Base-by-base conservation (phyloP, 331 rosid genomes). In the Rhamnella rubrinervis region DNA sequence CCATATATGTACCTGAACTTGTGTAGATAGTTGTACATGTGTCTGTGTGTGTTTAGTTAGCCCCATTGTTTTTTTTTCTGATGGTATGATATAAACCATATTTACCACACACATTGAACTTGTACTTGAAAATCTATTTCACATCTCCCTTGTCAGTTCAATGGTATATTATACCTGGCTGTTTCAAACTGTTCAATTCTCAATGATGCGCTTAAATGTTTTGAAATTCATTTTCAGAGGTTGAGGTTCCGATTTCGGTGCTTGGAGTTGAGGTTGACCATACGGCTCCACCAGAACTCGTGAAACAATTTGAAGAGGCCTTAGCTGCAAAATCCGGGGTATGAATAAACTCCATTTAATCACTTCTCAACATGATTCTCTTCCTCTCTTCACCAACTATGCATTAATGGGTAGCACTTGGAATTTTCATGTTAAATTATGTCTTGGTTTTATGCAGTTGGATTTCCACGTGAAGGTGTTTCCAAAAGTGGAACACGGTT, bases 201-300 rank as follows among this genome's bases (percentile, higher is more conserved):
- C 13, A 2, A 23, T 23, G 4, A 44, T 44, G 49, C 14, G 1
- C 14, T 11, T 44, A 9, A 44, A 44, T 44, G 49, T 38, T 59
- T 78, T 66, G 59, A 58, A 41, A 39, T 23, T 16, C 16, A 50
- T 83, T 66, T 31, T 31, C 85, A 88, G 96, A 50, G 40, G 81
- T 86, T 26, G 67, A 86, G 65, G 55, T 58, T 83, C 97, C 84
- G 35, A 76, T 83, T 73, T 74, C 87, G 6, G 11, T 91, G 16
- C 84, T 88, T 39, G 97, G 93, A 80, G 96, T 84, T 12, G 83
- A 85, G 88, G 16, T 52, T 38, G 96, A 91, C 73, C 19, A 47
- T 0, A 0, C 62, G 4, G 67, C 88, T 59, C 97, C 95, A 72
- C 85, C 86, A 0, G 55, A 65, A 51, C 78, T 81, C 13, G 21